Base-by-base conservation (phyloP, 257 asterid genomes). In the Nicotiana undulata region DNA sequence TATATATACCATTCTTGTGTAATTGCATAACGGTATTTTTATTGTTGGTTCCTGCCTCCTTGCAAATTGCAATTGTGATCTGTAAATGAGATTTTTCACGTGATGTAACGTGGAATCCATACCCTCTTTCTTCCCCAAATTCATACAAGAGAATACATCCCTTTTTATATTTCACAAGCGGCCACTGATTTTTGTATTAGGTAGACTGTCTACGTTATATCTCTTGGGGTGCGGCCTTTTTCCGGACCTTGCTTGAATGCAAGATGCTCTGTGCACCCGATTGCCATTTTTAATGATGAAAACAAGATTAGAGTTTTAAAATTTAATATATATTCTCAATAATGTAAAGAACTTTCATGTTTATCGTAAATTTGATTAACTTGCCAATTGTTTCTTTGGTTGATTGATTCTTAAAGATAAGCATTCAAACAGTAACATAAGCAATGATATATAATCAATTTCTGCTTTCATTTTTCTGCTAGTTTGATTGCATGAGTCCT, bases 61-160 rank as follows among this genome's bases (percentile, higher is more conserved):
- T 63, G 81, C 87, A 51, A 85, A 31, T 75, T 65, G 10, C 37
- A 85, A 29, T 75, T 65, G 18, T 88, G 88, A 84, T 81, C 88
- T 85, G 89, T 82, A 81, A 59, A 60, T 67, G 13, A n/a, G 84
- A 59, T 6, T 46, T 68, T 28, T 82, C 91, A 88, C 63, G 85
- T 88, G 91, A 81, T 24, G 17, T 56, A 86, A 88, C 80, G 80
- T 88, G 91, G 78, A 15, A 65, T 75, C 44, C 63, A 55, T 40
- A 68, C n/a, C 75, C 13, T 51, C 56, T 13, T 13, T 51, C 56
- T 15, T 51, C 52, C 52, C 52, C 52, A 46, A 46, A 46, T 11
- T 46, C 52, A 4, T 32, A 32, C 37, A 4, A 32, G 37, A 32
- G 37, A 32, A 5, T 5, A 3, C 2, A 26, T 28, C 31, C 4